A percentile compares a stretch with the other conserved stretches of the same genome.
These are phyloP conservation scores for Dactylella cylindrospora DNA, from an alignment of 2,329 filamentous ascomycete genomes.

Conservation along the genomic window DNA sequence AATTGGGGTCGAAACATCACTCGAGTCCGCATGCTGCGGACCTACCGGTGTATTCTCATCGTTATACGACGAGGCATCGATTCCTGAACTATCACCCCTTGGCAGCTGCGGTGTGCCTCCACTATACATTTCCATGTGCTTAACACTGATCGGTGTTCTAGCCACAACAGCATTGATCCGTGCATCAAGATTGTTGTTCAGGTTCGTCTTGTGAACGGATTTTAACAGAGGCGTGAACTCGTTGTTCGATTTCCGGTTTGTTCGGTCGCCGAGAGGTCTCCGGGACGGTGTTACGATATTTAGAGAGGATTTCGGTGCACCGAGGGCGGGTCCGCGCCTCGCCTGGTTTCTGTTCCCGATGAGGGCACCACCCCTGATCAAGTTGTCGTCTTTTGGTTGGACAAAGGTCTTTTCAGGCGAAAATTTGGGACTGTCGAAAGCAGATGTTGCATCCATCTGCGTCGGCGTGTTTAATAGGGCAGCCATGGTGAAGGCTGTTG, in stretches of 20 bases:
- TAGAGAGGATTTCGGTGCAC: slow-evolving; percentile 29
- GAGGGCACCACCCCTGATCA: slow-evolving; percentile 29
- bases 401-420: slow-evolving; percentile 42
- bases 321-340: slow-evolving; percentile 24
- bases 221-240: slow-evolving; percentile 96
- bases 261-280: slow-evolving; percentile 23
- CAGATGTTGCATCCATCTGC: slow-evolving; percentile 28
- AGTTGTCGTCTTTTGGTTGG: slow-evolving; percentile 35
- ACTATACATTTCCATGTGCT: slow-evolving; percentile 62
- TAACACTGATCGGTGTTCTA: slow-evolving; percentile 69
- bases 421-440: slow-evolving; percentile 35
- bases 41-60: slow-evolving; percentile 72
- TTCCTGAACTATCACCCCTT: slow-evolving; percentile 68
- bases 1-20: slow-evolving; percentile 78
- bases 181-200: slow-evolving; percentile 63
- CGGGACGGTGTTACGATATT: slow-evolving; percentile 39
- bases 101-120: slow-evolving; percentile 72
- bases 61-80: slow-evolving; percentile 63
- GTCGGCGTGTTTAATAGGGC: slow-evolving; percentile 39
- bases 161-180: slow-evolving; percentile 62
- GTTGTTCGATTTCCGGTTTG: slow-evolving; percentile 27
- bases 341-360: slow-evolving; percentile 33
- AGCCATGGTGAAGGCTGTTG: slow-evolving; percentile 37
- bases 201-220: slow-evolving; percentile 69
- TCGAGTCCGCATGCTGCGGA: slow-evolving; percentile 70